Percentiles rank a stretch among this genome's conserved stretches.
Conservation (phyloP, 805 yeast species). For the Isabelozyma pseudorhagii region DNA sequence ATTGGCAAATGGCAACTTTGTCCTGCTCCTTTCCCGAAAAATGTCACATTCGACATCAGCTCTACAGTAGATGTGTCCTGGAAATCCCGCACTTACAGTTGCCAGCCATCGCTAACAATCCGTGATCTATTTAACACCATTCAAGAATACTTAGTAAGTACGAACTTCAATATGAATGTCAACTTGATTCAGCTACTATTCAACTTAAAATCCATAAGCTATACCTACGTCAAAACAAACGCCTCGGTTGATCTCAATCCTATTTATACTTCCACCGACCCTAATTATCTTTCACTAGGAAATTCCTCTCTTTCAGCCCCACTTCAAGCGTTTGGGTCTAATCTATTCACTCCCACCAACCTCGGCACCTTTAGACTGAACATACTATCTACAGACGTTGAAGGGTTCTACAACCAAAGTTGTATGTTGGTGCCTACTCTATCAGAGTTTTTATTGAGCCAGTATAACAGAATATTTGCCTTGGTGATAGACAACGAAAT, state of each 20-base stretch:
- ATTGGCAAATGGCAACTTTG: constrained; percentile 51
- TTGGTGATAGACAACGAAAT: constrained; percentile 20
- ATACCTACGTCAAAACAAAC: constrained; percentile 3
- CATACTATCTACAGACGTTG: neutral
- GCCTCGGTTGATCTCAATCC: neutral
- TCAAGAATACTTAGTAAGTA: constrained; percentile 12
- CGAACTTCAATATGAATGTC: constrained; percentile 34
- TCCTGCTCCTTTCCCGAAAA: constrained; percentile 41
- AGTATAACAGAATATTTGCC: constrained; percentile 26
- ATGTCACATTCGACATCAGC: constrained; percentile 14
- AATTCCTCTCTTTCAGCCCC: constrained; percentile 27
- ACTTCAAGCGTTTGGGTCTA: constrained; percentile 13
- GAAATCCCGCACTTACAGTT: constrained; percentile 21
- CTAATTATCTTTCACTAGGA: constrained; percentile 14
- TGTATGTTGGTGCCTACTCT: constrained; percentile 22
- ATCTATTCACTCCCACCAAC: constrained; percentile 26
- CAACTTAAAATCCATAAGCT: constrained; percentile 17
- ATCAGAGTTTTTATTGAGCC: constrained; percentile 19
- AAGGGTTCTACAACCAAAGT: constrained; percentile 19
- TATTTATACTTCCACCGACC: neutral
- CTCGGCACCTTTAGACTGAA: constrained; percentile 7
- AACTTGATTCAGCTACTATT: constrained; percentile 28
- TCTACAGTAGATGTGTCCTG: constrained; percentile 16
- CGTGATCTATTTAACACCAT: constrained; percentile 18
- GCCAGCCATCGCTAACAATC: constrained; percentile 27